Evolutionary conservation across 805 yeast species (phyloP), one percentile per base, ranked within the genome.

Genomic region (Kregervanrija fluxuum): DNA sequence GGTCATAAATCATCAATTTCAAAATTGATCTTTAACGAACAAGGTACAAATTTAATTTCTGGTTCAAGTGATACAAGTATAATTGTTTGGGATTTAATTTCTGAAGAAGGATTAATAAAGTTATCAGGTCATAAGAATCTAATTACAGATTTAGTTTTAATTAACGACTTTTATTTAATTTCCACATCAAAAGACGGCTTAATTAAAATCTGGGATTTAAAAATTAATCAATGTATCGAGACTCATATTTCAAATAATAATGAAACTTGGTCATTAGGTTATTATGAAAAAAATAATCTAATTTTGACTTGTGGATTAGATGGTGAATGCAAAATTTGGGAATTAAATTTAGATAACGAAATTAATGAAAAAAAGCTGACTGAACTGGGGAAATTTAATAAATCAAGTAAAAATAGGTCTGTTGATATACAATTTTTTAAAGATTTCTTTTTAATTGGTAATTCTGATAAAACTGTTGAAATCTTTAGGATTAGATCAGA

Each of bases 21-120:
- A 3, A 59, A 71, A 12, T 68, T 93, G 38, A 61, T 66, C 42
- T 93, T 91, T 56, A 96, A 90, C 59, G 54, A 62, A 12, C 80
- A 82, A 34, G 98, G 98, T 38, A 89, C 98, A 0, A 71, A 93
- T 49, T 68, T 93, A 13, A 75, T 82, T 31, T 85, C 95, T 5
- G 99, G 98, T 2, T 82, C 96, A 1, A 75, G 77, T 40, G 99
- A 93, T 63, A 75, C 96, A 4, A 71, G 77, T 44, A 78, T 91
- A 32, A 83, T 93, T 49, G 72, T 89, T 53, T 93, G 99, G 99
- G 99, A 93, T 67, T 74, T 93, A 44, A 90, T 93, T 12, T 85
- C 87, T 9, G 99, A 93, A 69, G 80, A 77, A 28, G 99, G 99
- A 11, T 65, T 91, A 32, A 85, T 77, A 67, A 83, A 91, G 56